Evolutionary conservation across 129 eudicot species (phyloP), one percentile per base, ranked within the genome.

Genomic region (Sambucus nigra): DNA sequence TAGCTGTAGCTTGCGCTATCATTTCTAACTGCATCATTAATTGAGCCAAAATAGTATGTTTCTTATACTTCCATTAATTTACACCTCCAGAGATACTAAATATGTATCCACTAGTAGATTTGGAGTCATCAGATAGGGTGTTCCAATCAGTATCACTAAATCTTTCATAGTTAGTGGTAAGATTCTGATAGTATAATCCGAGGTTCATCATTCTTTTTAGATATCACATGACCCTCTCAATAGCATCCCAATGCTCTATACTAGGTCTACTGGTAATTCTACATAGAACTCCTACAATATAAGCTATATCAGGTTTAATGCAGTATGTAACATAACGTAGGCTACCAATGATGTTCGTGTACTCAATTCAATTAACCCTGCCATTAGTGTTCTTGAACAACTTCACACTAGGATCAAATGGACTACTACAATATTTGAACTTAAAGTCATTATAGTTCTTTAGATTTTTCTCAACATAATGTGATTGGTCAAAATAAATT

Each of bases 121-220:
- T 9, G 2, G 58, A 62, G 39, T 50, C 67, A 6, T 29, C 38
- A 1, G 49, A 38, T 23, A 16, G 13, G 2, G n/a, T 11, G n/a
- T 51, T 51, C 67, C 49, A 62, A 38, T 62, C 17, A 0, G 50
- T 39, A 35, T 49, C 50, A 49, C 50, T 15, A 14, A 5, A 62
- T 33, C 38, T 39, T 33, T 49, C 25, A 33, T 31, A 15, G 1
- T 33, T 44, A 33, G 25, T 25, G 15, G 35, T 49, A 49, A 26
- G 35, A 0, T 35, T 62, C 1, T 7, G n/a, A 39, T 62, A 49
- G 8, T 16, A 15, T 22, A 62, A 32, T 12, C 67, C 65, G 17
- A 47, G n/a, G 5, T 18, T 27, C 13, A 26, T 46, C 0, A 55
- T 60, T 26, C 25, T 47, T 10, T 45, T 45, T 1, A 60, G 25